Base-by-base conservation (phyloP, 352 stramenopile genomes). In the Pythium pyrilobum region DNA sequence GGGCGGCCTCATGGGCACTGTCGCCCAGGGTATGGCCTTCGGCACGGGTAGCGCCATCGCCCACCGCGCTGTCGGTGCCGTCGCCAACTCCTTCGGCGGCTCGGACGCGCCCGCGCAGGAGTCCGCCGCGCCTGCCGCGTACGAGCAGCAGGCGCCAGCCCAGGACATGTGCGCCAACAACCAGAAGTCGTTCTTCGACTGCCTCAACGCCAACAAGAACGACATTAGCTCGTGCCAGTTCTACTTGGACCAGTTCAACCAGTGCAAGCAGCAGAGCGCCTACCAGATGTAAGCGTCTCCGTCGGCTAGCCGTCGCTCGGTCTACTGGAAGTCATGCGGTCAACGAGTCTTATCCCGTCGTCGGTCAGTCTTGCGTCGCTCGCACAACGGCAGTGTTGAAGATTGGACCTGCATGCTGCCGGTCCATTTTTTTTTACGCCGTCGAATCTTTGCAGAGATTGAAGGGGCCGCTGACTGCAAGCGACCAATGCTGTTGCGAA, bases 21-120 rank as follows among this genome's bases (percentile, higher is more conserved):
- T 99, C 59, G 93, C 89, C 21, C 87, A 97, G 74, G 96, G 96
- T 57, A 98, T 98, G 89, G 96, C 95, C n/a, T 98, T 99, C 69
- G 96, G 96, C 65, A 98, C 92, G 44, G 96, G 96, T 60, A 97
- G 85, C 48, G 92, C 94, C 29, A 97, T 99, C 56, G 96, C 95
- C 16, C 96, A 98, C 69, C 91, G 87, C 45, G 95, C 81, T 5
- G 85, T 93, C n/a, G 79, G 81, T 31, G 83, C 82, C 47, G 83
- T 87, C 25, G 80, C 75, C 15, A 68, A 70, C 55, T 89, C 80
- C 63, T 75, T 95, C 56, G 76, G 85, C 27, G 53, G 74, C 45
- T 80, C 70, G 49, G 73, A 86, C 25, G 67, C 66, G 9, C 66
- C 77, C 24, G 41, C 56, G 10, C 63, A 78, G 38, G 56, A 56